These are phyloP conservation scores for Heterobasidion parviporum DNA, from an alignment of 1,284 basidiomycete species.

Conservation along the genomic window DNA sequence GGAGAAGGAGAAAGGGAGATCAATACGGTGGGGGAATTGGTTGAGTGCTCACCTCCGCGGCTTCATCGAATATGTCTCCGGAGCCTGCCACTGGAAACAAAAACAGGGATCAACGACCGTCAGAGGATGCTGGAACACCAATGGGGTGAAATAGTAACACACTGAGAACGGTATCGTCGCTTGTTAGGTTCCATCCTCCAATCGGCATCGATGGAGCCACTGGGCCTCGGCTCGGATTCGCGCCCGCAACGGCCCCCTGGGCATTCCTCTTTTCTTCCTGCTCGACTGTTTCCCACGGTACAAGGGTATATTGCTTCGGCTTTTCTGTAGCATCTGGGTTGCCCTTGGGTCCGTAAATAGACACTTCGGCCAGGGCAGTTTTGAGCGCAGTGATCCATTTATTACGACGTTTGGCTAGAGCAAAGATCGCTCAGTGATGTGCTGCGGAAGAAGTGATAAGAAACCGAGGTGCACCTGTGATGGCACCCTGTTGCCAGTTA, in stretches of 20 bases:
- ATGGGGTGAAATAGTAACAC: constrained; percentile 3
- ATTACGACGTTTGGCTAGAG: constrained; percentile 68
- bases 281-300: constrained; percentile 63
- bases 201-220: constrained; percentile 16
- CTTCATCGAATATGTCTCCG: constrained; percentile 47
- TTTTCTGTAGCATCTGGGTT: constrained; percentile 49
- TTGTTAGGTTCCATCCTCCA: constrained; percentile 42
- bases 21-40: not conserved
- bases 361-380: constrained; percentile 55
- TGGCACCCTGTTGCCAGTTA: constrained; percentile 77
- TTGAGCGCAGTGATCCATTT: constrained; percentile 91
- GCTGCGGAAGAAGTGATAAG: constrained; percentile 1
- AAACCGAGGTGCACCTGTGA: constrained; percentile 47
- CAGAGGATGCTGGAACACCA: constrained; percentile 13
- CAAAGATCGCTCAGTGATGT: not conserved
- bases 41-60: constrained; percentile 29
- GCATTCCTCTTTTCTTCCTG: constrained; percentile 26
- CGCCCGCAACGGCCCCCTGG: not conserved
- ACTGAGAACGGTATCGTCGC: constrained; percentile 44
- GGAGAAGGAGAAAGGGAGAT: not conserved
- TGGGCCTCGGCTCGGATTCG: constrained; percentile 7
- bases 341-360: constrained; percentile 72
- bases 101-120: not conserved
- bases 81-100: constrained; percentile 32
- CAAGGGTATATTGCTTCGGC: constrained; percentile 55